Base-by-base conservation (phyloP, 225 moss, liverwort and hornwort genomes). In the Takakia lepidozioides region DNA sequence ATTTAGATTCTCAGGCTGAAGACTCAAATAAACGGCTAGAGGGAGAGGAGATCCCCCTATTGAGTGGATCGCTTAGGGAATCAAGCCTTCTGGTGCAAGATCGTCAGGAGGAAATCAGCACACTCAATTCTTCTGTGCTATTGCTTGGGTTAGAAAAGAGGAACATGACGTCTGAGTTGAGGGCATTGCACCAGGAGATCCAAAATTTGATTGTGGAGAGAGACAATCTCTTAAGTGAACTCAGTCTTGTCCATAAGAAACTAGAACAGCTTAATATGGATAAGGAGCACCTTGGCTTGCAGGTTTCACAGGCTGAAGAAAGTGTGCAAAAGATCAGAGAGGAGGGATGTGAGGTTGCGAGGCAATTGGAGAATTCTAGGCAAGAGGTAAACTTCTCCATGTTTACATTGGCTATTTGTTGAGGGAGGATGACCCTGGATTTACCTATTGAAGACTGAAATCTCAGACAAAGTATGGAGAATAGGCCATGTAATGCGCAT, bases 291-390 rank as follows among this genome's bases (percentile, higher is more conserved):
- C 38, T 38, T 38, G 38, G 3, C 38, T 38, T 38, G 2, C 65
- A 37, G 49, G 56, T 71, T 38, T 18, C 43, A 57, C 27, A 61
- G 21, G 56, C 65, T 25, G 60, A 71, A 43, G 29, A 35, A 65
- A 38, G 41, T 23, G 56, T 61, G 37, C 52, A 52, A 42, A 61
- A 37, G 13, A 61, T 36, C 36, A 57, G 47, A 49, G 61, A 61
- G 36, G 71, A 71, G 52, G 65, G 40, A 52, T 43, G 52, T 41
- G 61, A 61, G 65, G 65, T 61, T 43, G 43, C 61, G 46, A 60
- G 65, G 26, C 65, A 71, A 51, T 38, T 71, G 50, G 71, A 71
- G 71, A 71, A 51, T 30, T 52, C 55, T 61, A 71, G 57, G 57
- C 52, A 61, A 66, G 60, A 71, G 72, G 72, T 72, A 62, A 65